Base-by-base conservation (phyloP, 2,329 filamentous ascomycete genomes). In the Exophiala spinifera region DNA sequence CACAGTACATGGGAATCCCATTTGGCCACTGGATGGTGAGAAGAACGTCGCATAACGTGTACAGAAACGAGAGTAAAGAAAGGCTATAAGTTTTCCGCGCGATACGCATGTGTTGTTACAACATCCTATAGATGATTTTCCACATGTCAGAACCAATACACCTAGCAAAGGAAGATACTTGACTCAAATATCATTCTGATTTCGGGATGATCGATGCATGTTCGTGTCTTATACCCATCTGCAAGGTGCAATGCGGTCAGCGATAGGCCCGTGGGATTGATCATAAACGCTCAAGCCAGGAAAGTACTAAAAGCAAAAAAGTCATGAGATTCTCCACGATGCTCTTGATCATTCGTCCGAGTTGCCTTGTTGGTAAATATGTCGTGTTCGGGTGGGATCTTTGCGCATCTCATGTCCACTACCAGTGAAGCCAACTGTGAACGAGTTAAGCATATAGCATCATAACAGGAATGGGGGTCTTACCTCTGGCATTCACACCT, bases 321-420 rank as follows among this genome's bases (percentile, higher is more conserved):
- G 36, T 11, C 36, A 34, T 31, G 28, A 7, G 28, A 31, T 31
- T 11, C 11, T 6, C 28, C 28, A 10, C 3, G 4, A 31, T 2
- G 28, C 14, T 34, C 51, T 33, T 19, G 5, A 23, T 15, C 39
- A 36, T 17, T 55, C 57, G 56, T 76, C 75, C 49, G 88, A 77
- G 55, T 91, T 87, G 66, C 81, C 85, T 64, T 85, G 79, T 71
- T 92, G 84, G 72, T 95, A 95, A 62, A 94, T 86, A 68, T 96
- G 90, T 65, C 90, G 86, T 69, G 82, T 87, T 67, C 91, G 82
- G 59, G 86, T 84, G 45, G 84, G 83, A 69, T 96, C 94, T 72
- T 96, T 96, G 64, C 91, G 88, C 94, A 97, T 97, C 62, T 87
- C 81, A 73, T 96, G 90, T 56, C 94, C 94, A 51, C 91, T 96